phyloP scores from a whole-genome alignment of 2,329 filamentous ascomycete species.

The Huntiella abstrusa region DNA sequence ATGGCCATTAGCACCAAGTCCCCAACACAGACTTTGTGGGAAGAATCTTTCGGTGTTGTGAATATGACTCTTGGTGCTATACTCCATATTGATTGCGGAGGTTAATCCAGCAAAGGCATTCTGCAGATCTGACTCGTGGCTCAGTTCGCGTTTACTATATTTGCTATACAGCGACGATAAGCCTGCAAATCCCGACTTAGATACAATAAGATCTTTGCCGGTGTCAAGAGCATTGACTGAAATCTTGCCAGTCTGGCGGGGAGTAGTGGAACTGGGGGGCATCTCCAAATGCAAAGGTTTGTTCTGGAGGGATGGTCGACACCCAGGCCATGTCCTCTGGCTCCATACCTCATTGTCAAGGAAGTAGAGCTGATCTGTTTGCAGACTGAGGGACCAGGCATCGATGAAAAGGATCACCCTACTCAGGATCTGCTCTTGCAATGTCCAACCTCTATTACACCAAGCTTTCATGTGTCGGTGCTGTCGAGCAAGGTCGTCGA shows the following conservation, averaged over 20 bases:
- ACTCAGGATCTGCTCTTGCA: not conserved
- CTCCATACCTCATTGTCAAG: too few species aligned
- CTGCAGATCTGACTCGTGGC: not conserved
- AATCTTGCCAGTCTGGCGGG: too few species aligned
- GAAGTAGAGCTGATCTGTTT: too few species aligned
- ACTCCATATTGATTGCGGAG: not conserved
- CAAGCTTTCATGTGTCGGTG: not conserved
- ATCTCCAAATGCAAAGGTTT: too few species aligned
- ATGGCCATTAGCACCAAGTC: rapidly evolving
- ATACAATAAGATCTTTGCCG: too few species aligned
- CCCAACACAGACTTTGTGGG: not conserved
- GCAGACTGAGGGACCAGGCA: not conserved
- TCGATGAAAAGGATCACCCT: not conserved
- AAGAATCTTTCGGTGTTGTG: not conserved
- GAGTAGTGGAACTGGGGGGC: too few species aligned
- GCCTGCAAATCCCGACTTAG: too few species aligned
- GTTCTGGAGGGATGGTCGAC: too few species aligned
- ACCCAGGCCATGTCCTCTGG: too few species aligned
- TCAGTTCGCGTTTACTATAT: not conserved
- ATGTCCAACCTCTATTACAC: not conserved
- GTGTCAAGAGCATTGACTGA: too few species aligned
- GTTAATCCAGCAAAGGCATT: not conserved
- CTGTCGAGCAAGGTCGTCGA: too few species aligned
- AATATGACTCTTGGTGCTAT: not conserved
- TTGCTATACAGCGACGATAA: too few species aligned